Evolutionary conservation across 192 early-diverging fungal species (phyloP).

Genomic region (Geranomyces michiganensis): DNA sequence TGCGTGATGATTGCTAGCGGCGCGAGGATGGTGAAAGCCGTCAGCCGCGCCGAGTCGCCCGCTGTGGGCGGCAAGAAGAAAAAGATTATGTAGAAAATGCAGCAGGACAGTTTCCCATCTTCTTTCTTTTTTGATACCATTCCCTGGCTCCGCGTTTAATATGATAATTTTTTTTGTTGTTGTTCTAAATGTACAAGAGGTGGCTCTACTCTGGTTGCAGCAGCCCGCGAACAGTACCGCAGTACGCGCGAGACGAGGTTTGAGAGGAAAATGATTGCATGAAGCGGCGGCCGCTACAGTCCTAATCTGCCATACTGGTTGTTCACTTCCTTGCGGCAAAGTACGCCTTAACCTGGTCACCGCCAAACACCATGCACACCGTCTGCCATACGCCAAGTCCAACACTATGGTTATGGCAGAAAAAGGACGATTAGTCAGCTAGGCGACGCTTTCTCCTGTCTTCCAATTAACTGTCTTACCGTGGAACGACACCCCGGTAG

Average conservation of each 20-base stretch:
- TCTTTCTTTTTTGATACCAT: no score
- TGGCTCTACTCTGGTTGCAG: no score
- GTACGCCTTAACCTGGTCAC: slow-evolving; percentile 56
- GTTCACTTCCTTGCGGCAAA: slow-evolving; percentile 38
- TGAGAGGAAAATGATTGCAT: no score
- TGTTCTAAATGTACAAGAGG: no score
- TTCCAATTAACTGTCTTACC: slow-evolving; percentile 5
- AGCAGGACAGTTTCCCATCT: no score
- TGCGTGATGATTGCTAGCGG: slow-evolving; percentile 45
- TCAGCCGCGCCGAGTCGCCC: background rate
- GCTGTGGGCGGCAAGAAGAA: slow-evolving; percentile 1
- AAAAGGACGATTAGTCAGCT: no score
- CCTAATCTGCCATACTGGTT: no score
- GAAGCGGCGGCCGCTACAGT: no score
- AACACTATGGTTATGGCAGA: slow-evolving; percentile 45
- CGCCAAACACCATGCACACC: slow-evolving; percentile 93
- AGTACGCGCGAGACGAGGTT: no score
- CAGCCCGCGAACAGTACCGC: no score
- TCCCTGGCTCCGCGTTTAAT: no score
- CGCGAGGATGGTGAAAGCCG: slow-evolving; percentile 31
- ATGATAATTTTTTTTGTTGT: no score
- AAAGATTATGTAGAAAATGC: background rate
- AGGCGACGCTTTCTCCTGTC: background rate
- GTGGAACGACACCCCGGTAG: slow-evolving; percentile 71
- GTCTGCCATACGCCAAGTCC: slow-evolving; percentile 66